Evolutionary conservation across 441 rosid species (phyloP), one percentile per base, ranked within the genome.

Genomic region (Hypseocharis bilobata): DNA sequence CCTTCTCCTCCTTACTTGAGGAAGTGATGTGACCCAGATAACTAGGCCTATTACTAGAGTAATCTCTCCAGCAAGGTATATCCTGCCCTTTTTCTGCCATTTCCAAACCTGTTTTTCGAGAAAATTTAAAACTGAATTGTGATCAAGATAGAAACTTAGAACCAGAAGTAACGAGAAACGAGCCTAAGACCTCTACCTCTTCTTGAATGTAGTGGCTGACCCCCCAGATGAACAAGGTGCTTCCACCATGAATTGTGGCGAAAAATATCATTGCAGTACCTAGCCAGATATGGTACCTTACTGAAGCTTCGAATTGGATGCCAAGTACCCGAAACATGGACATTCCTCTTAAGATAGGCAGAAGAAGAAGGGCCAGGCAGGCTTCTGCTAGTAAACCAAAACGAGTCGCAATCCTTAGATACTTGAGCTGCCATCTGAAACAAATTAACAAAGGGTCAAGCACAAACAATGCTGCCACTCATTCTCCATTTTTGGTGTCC

Each of bases 361-460:
- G 84, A 62, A 91, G 85, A 51, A 88, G 91, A 62, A 91, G 70
- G 76, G 86, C 82, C 61, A 88, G 72, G 78, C 89, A 87, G 62
- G 84, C 89, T 74, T 88, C 94, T 19, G 94, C 89, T 69, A 91
- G 83, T 73, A 91, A 74, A 26, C 96, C 97, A 2, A 88, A 88
- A 55, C 96, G 83, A 44, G 87, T 88, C 40, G 96, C 96, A 58
- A 91, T 83, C 74, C 80, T 83, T 25, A 75, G 69, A 74, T 80
- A 88, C 84, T 86, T 87, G 70, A 88, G 86, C 73, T 88, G 94
- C 94, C 97, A 91, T 78, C 97, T 91, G 82, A 68, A 78, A 70
- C 6, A 63, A 20, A 57, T 47, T n/a, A n/a, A n/a, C n/a, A n/a
- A n/a, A n/a, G 23, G 49, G 44, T 61, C 27, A 70, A 28, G 27